Base-by-base conservation (phyloP, 1,284 basidiomycete genomes). In the Gymnopus androsaceus region DNA sequence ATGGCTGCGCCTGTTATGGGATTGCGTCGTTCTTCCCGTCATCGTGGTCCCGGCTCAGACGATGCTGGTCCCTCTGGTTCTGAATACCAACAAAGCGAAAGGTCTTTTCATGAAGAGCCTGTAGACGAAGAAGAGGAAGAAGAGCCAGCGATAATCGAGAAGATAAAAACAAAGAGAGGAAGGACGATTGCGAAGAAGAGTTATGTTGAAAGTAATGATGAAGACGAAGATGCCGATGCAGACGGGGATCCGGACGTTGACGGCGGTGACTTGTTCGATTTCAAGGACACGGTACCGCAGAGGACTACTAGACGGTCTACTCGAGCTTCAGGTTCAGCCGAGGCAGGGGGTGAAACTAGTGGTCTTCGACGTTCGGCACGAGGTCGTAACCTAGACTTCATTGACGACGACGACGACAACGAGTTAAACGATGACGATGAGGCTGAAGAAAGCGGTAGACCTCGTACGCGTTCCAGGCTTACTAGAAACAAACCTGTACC, bases 11-110 rank as follows among this genome's bases (percentile, higher is more conserved):
- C n/a, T n/a, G n/a, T n/a, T n/a, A n/a, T n/a, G n/a, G n/a, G n/a
- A n/a, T n/a, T n/a, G n/a, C n/a, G n/a, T n/a, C n/a, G n/a, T n/a
- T n/a, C n/a, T n/a, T n/a, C n/a, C n/a, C n/a, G n/a, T n/a, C n/a
- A n/a, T n/a, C n/a, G n/a, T n/a, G n/a, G n/a, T n/a, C n/a, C n/a
- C n/a, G n/a, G n/a, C n/a, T n/a, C n/a, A n/a, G n/a, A n/a, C n/a
- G 33, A 7, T 34, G 8, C 33, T 8, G 33, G 33, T 34, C 33
- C 33, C 33, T 87, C 86, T 23, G 82, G 84, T 45, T 88, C 87
- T 27, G 84, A 87, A 63, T 88, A 88, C 66, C 76, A 82, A 61
- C 80, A 74, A 58, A 85, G 83, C 57, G 74, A 79, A 60, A 67
- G 66, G 57, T 66, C 67, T 19, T 61, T 47, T 49, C 57, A 64